Base-by-base conservation (phyloP, 768 basidiomycete species). In the Xerocomellus dryophilus region DNA sequence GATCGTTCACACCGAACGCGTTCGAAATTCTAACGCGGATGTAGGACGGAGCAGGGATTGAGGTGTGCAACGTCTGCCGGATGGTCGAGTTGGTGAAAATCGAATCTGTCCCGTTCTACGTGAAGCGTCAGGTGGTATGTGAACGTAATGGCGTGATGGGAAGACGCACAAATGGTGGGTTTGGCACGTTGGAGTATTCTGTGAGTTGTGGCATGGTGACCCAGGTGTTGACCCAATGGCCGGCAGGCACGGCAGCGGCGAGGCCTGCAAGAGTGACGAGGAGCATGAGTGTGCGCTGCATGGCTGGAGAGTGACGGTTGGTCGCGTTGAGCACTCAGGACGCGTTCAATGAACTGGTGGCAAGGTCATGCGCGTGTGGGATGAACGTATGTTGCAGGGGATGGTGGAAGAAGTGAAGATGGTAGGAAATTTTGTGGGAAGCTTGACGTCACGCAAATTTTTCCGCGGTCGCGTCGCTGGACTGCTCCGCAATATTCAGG, bases 141-240 rank as follows among this genome's bases (percentile, higher is more conserved):
- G 15, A 39, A 15, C 8, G 17, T 39, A 11, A 34, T 23, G 5
- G 15, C 32, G 20, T 15, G 35, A 32, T 25, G 5, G 12, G 9
- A 18, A 27, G 20, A 40, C 51, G 43, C 38, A 54, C 56, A 27
- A 50, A 54, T 1, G 43, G 53, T 25, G 34, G 40, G 32, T 57
- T 32, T 8, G 42, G 47, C 43, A 58, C 14, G 29, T 52, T 58
- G 31, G 1, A 23, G 27, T 48, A 48, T 44, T 39, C 55, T 18
- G 50, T 51, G 17, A 47, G 14, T 35, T 59, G 55, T 32, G 43
- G 46, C 58, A 44, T 57, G 39, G 47, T 11, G 41, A 44, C 35
- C 56, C 54, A 51, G 23, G 54, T 50, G 31, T 48, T 47, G 40
- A 47, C 38, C 53, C 47, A 49, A 34, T 57, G 56, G 9, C 53